Evolutionary conservation across 306 rosid species (phyloP), one percentile per base, ranked within the genome.

Genomic region (Castanopsis chinensis): DNA sequence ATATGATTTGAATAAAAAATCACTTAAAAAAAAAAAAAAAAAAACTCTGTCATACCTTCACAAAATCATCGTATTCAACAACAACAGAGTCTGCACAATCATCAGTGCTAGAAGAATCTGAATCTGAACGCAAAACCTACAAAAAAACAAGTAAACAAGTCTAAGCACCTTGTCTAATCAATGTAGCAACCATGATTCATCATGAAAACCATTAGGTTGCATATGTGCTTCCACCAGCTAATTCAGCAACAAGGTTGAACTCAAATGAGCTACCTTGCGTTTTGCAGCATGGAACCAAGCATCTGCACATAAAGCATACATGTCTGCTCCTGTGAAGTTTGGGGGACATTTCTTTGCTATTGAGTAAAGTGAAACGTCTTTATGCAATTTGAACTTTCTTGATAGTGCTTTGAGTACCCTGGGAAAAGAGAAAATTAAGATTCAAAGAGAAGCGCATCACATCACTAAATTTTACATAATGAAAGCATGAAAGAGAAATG

Each of bases 231-330:
- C 25, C 52, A 67, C 52, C 25, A 33, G 20, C 72, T 35, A 67
- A 67, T 33, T 2, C 25, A 67, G 72, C 27, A 49, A 67, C 8
- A 33, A 9, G 52, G 13, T 33, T 19, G 19, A 32, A 28, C 4
- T 15, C 69, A 3, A 60, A 5, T 5, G 75, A 80, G 80, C 82
- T 69, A 90, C 98, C 90, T 85, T 93, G 85, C 97, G 89, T 78
- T 93, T 95, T 75, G 98, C 99, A 37, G 99, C 98, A 41, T 88
- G 87, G 81, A 95, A 95, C 99, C 98, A 95, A 71, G 99, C 97
- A 69, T 93, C 99, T 12, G 97, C 96, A 88, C 99, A 95, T 61
- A 95, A 87, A 76, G 99, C 99, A 85, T 93, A 95, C 94, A 91
- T 91, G 83, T 93, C 99, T 67, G 98, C 98, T 60, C 98, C 98